Conservation (phyloP, 169 alveolate genomes). For the Miamiensis avidus region DNA sequence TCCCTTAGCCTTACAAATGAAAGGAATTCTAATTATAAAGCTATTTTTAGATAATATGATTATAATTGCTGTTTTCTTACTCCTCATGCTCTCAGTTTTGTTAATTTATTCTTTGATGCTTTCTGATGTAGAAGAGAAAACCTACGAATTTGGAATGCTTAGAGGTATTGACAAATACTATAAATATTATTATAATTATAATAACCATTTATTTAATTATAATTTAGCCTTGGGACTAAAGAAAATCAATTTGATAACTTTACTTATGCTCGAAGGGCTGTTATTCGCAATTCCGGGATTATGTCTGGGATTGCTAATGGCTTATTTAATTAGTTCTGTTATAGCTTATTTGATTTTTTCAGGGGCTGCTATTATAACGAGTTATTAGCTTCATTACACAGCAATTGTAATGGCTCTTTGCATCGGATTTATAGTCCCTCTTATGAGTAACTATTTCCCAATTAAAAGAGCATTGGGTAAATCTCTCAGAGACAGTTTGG, state of each 20-base stretch:
- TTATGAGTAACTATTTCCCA: conserved; percentile 74
- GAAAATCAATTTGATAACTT: conserved; percentile 24
- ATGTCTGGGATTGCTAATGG: conserved; percentile 66
- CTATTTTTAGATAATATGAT: conserved; percentile 74
- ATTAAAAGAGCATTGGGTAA: conserved; percentile 78
- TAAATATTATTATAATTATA: conserved; percentile 4
- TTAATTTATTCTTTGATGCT: conserved; percentile 85
- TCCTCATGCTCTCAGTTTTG: conserved; percentile 70
- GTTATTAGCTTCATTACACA: conserved; percentile 55
- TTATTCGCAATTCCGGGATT: conserved; percentile 83
- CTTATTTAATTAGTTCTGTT: conserved; percentile 61
- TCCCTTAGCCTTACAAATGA: conserved; percentile 28
- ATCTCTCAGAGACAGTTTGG: conserved; percentile 78
- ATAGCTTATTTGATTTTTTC: conserved; percentile 63
- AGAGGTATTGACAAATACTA: conserved; percentile 74
- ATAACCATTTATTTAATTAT: conserved; percentile 4
- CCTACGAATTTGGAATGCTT: conserved; percentile 88
- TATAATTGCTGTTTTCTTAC: conserved; percentile 67
- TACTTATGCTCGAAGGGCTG: conserved; percentile 58
- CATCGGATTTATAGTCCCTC: conserved; percentile 79
- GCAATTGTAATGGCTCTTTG: conserved; percentile 51
- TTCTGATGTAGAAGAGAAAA: conserved; percentile 86
- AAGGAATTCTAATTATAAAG: conserved; percentile 33
- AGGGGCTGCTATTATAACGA: conserved; percentile 43
- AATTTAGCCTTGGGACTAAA: conserved; percentile 22